Base-by-base conservation (phyloP, 768 basidiomycete species). In the Cyclocybe aegerita region DNA sequence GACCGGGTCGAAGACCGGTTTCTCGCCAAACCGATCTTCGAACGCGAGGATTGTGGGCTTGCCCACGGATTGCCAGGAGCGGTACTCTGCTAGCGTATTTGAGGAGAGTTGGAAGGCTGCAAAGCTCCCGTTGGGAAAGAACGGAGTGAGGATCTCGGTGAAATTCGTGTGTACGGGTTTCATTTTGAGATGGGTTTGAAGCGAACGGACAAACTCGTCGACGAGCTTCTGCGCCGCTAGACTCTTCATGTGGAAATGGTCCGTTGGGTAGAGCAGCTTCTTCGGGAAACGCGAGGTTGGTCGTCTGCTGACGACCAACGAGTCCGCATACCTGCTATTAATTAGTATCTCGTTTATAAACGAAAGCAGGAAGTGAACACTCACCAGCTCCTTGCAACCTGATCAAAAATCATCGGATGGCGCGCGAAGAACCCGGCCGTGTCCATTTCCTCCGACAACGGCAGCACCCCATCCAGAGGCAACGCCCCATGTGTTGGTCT, bases 391-490 rank as follows among this genome's bases (percentile, higher is more conserved):
- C 29, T 46, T 3, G 62, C 65, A 15, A 70, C 54, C 7, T 63
- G 58, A 32, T 60, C 43, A 52, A 73, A 68, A 14, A 70, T 38
- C 10, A 40, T 50, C 15, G 69, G 67, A 48, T 71, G 65, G 12
- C 71, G 57, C 30, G 69, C 57, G 51, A 73, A 73, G 40, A 68
- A 68, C 2, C 71, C 71, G 7, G 62, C 66, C 4, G 70, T 71
- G 51, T 73, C 71, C 70, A 73, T 70, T 49, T 73, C 70, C 47
- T 70, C 70, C 30, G 70, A 65, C 0, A 73, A 54, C 12, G 71
- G 67, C 0, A 73, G 46, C 10, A 72, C 67, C 2, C 70, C 70
- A 9, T 48, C 55, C 55, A 72, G 32, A 46, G 68, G 65, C 47
- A 69, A 48, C 23, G 64, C 67, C 23, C 70, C 70, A 50, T 59